Base-by-base conservation (phyloP, 129 eudicot species). In the Pseudognaphalium luteoalbum region DNA sequence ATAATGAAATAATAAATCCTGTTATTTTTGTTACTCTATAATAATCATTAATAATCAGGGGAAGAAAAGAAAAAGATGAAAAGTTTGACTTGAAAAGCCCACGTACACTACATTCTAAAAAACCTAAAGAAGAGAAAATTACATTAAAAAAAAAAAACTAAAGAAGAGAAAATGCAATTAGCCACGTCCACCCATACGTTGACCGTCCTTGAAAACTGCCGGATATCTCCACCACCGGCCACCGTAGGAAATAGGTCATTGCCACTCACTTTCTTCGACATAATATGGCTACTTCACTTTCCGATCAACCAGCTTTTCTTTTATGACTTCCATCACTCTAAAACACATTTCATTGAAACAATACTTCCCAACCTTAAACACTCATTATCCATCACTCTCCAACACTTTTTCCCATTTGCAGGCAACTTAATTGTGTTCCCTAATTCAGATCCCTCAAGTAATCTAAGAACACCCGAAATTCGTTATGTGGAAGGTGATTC, bases 281-380 rank as follows among this genome's bases (percentile, higher is more conserved):
- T 85, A 5, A 66, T 83, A 28, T 87, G 80, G 80, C 68, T 87
- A 44, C 72, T 66, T 41, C 84, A 80, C 80, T 69, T 78, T 59
- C 89, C 92, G 2, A 35, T 76, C 39, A 83, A 85, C 51, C 87
- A 85, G 21, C 84, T 88, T 62, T 76, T 83, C 78, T 88, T 88
- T 72, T 85, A 76, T 25, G 56, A 82, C 1, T 66, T 74, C 73
- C 82, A 87, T 25, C 67, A 56, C 64, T 70, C 89, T 47, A 82
- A 60, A 51, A 4, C 72, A 68, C 75, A 76, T 11, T 84, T 84
- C 76, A 67, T 22, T 16, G 58, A 84, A 14, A 71, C 72, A 58
- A 54, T 74, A 15, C 17, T 87, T 35, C 91, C 91, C 5, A 77
- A 29, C 3, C 87, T 87, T 66, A 80, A 76, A 39, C 78, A 54